Base-by-base conservation (phyloP, 2,329 filamentous ascomycete genomes). In the Fusarium proliferatum region DNA sequence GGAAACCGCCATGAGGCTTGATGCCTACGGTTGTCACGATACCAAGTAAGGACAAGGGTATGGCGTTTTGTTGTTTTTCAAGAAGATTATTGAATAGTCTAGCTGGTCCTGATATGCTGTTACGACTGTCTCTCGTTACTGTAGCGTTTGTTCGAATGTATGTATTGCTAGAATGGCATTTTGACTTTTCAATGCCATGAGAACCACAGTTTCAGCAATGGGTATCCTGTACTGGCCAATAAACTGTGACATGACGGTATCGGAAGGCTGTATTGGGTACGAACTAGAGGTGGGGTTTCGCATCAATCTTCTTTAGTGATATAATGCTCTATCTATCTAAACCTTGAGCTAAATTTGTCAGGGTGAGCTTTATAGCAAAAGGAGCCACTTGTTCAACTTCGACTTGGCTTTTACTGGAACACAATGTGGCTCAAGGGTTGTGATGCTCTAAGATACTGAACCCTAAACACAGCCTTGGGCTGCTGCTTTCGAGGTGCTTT, bases 41-140 rank as follows among this genome's bases (percentile, higher is more conserved):
- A 74, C 48, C 64, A 71, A 63, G 64, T 33, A 62, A 57, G 26
- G 48, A 52, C 26, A 45, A 39, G 61, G 36, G 41, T 43, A 58
- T 23, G 66, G 74, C 62, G 74, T 78, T 72, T 66, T 33, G 12
- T 41, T 45, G 36, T 33, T 53, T 26, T 67, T 66, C 17, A 57
- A 30, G 33, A 56, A 28, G 34, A 53, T 55, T 56, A 58, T 57
- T 52, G 33, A 21, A 42, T 43, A 61, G 55, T 55, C 48, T 38
- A 38, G 15, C 15, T 48, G 53, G 38, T 33, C 9, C 15, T 16
- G 41, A 38, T 56, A 39, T 66, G 30, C 33, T 71, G 30, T 12
- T 43, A 51, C 55, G 19, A 23, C 23, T 42, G 46, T 64, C 74
- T 64, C 58, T 77, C 74, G 36, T 62, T 71, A 59, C 30, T 51